Evolutionary conservation across 768 basidiomycete genomes (phyloP), one percentile per base, ranked within the genome.

Genomic region (Suillus subalutaceus): DNA sequence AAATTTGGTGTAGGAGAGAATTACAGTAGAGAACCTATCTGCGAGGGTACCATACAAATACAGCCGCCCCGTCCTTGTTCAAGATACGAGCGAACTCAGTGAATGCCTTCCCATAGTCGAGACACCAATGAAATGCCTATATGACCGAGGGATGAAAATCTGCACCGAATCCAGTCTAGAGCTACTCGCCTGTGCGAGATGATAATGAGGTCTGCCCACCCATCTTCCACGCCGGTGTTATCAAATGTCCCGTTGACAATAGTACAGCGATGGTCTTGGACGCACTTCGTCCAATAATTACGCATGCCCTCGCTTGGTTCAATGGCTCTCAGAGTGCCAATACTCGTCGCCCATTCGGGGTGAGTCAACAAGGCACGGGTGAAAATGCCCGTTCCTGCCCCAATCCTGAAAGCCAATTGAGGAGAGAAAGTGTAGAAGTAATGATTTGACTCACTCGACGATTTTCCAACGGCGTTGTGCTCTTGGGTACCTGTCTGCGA

Each of bases 51-150:
- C 96, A 98, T 62, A 96, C 87, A 65, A 93, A 82, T 9, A 84
- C 88, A 20, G 91, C 83, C 0, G 83, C 77, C 3, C 93, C 93
- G 20, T 78, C 77, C 0, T 92, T 90, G 72, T 90, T 91, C 58
- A 97, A 82, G 69, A 96, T 86, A 40, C 94, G 86, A 15, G 87
- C 84, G 70, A 53, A 53, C 30, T 53, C 52, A 30, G 26, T 53
- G 26, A 97, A 92, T 0, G 96, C 93, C 61, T 79, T 81, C 57
- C 87, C 84, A 72, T 89, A 90, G 74, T 96, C 86, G 9, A 90
- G 90, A 68, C 92, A 92, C 96, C 96, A 98, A 79, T 98, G 96
- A 76, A 90, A 97, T 15, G 96, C 96, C 89, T 96, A 75, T 65
- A 5, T 6, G 4, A 32, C 32, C 10, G 5, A 55, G 18, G 53